Evolutionary conservation across 2,329 filamentous ascomycete species (phyloP).

Genomic region (Microdochium trichocladiopsis): DNA sequence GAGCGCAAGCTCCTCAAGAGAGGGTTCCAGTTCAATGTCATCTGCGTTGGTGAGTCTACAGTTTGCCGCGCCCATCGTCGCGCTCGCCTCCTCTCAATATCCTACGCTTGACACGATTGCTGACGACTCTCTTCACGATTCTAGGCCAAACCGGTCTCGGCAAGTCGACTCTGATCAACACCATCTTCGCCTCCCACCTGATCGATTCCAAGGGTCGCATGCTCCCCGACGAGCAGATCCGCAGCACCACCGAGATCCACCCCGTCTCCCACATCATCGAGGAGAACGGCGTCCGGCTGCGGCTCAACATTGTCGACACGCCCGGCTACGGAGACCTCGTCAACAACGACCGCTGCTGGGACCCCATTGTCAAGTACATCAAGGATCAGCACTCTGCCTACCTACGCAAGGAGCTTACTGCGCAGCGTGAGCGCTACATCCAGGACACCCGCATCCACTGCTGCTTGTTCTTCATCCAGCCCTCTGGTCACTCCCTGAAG

Average conservation of each 20-base stretch:
- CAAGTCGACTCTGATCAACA: conserved; percentile 99
- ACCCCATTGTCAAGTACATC: conserved; percentile 99
- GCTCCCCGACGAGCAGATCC: conserved; percentile 84
- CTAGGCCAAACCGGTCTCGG: conserved; percentile 95
- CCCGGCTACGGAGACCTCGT: conserved; percentile 97
- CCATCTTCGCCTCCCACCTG: conserved; percentile 98
- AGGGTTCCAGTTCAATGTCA: conserved; percentile 99
- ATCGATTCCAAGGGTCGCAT: conserved; percentile 98
- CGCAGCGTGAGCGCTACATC: conserved; percentile 97
- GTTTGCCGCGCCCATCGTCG: conserved; percentile 1
- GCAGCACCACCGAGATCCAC: conserved; percentile 96
- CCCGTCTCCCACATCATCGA: conserved; percentile 97
- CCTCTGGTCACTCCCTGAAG: conserved; percentile 95
- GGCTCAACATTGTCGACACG: conserved; percentile 98
- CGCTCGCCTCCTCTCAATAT: conserved; percentile 2
- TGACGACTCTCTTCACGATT: conserved; percentile 22
- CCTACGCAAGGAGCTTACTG: conserved; percentile 97
- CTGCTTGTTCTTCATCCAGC: conserved; percentile 99
- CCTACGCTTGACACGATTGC: conserved; percentile 9
- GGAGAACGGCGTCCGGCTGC: conserved; percentile 95
- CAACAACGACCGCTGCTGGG: conserved; percentile 99
- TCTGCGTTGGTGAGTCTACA: conserved; percentile 82
- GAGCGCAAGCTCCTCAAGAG: conserved; percentile 99
- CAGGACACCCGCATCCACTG: conserved; percentile 99
- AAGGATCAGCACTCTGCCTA: conserved; percentile 99